Base-by-base conservation (phyloP, 352 stramenopile species). In the Blastocystis sp. region DNA sequence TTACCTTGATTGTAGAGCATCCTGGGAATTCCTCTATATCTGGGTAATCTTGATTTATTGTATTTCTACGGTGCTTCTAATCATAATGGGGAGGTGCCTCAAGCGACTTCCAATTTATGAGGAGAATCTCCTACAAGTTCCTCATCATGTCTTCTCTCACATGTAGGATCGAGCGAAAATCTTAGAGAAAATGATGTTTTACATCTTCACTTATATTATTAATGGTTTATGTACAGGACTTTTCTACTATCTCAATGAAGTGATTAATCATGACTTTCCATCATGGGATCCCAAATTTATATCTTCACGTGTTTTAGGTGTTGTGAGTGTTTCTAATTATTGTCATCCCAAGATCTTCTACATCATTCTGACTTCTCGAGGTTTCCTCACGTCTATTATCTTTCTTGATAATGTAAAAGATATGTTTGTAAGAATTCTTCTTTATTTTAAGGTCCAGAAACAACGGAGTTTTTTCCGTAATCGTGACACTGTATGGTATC, bases 171-270 rank as follows among this genome's bases (percentile, higher is more conserved):
- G 64, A 11, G 48, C 73, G 0, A 13, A 27, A 5, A 60, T 60
- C 51, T 30, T 84, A 11, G 73, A 84, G 48, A 84, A 60, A 17
- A 84, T 84, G 73, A 84, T 84, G 73, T 68, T 84, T 15, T 84
- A 84, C 73, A 56, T 84, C 42, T 84, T 84, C 35, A 84, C 30
- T 19, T 84, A 84, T 57, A 84, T 84, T 51, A 84, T 66, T 57
- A 69, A 66, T 42, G 73, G 73, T 19, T 48, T 84, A 17, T 68
- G 27, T 37, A 44, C 59, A 22, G 44, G 48, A 9, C 22, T 84
- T 35, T 42, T 84, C 24, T 84, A 84, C 56, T 53, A 37, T 15
- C 56, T 84, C 22, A 84, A 68, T 19, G 73, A 66, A n/a, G 15
- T 84, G 17, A 84, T 84, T 57, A 84, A 66, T 42, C 22, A 48